Evolutionary conservation across 1,284 basidiomycete species (phyloP).

Genomic region (Microbotryum violaceum): DNA sequence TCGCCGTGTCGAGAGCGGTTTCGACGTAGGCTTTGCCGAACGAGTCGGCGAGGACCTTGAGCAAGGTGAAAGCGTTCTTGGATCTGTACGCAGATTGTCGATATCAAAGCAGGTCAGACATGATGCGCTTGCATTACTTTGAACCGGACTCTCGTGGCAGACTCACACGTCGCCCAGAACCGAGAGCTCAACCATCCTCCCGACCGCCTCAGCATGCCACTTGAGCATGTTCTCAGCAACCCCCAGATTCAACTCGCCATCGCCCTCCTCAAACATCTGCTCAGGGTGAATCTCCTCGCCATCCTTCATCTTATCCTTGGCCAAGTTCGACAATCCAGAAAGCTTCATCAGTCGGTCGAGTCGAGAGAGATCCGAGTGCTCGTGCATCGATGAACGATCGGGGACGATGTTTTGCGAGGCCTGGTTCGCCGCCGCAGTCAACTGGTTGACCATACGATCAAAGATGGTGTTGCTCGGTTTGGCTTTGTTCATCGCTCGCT

Average conservation of each 20-base stretch:
- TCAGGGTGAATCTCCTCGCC: slow-evolving; percentile 8
- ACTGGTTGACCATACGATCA: slow-evolving; percentile 85
- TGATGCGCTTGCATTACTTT: no score
- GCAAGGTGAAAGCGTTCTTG: slow-evolving; percentile 78
- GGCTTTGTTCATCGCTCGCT: slow-evolving; percentile 55
- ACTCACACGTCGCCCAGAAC: slow-evolving; percentile 70
- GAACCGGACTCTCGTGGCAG: neutral
- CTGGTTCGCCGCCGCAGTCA: slow-evolving; percentile 59
- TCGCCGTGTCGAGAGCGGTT: slow-evolving; percentile 80
- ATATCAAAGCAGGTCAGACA: neutral
- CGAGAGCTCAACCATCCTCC: slow-evolving; percentile 81
- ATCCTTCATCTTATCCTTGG: slow-evolving; percentile 35
- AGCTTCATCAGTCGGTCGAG: slow-evolving; percentile 51
- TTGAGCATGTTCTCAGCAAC: slow-evolving; percentile 81
- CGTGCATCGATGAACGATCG: slow-evolving; percentile 4
- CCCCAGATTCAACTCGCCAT: slow-evolving; percentile 66
- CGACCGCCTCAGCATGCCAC: slow-evolving; percentile 93
- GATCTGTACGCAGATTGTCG: slow-evolving; percentile 49
- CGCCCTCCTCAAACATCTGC: slow-evolving; percentile 52
- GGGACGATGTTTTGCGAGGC: slow-evolving; percentile 37
- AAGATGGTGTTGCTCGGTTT: slow-evolving; percentile 71
- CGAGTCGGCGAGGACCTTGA: slow-evolving; percentile 81
- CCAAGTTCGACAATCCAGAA: slow-evolving; percentile 54
- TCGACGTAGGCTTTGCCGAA: slow-evolving; percentile 83
- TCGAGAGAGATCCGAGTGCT: slow-evolving; percentile 20